Evolutionary conservation across 2,329 filamentous ascomycete genomes (phyloP).

Genomic region (Septoria linicola): DNA sequence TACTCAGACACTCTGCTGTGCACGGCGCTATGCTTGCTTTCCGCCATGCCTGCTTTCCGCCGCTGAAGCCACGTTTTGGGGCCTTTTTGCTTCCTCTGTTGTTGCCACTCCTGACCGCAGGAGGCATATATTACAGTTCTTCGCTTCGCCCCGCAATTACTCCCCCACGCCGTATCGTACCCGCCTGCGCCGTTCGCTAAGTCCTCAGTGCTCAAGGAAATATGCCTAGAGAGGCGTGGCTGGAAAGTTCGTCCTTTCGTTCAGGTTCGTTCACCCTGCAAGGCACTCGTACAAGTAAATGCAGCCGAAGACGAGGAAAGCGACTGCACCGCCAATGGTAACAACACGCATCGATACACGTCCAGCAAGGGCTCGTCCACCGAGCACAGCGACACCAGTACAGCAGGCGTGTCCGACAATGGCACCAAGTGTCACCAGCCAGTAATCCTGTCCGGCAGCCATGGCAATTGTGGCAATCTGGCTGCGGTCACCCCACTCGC

Average conservation of each 20-base stretch:
- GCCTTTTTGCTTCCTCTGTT: neutral
- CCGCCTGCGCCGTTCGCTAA: conserved; percentile 3
- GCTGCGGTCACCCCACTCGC: conserved; percentile 96
- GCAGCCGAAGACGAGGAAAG: conserved; percentile 86
- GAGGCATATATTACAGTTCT: conserved; percentile 2
- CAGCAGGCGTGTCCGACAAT: conserved; percentile 83
- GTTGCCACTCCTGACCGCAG: neutral
- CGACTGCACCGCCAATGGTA: conserved; percentile 83
- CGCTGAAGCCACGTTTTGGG: too few species aligned
- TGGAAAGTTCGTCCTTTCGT: neutral
- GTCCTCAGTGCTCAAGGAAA: neutral
- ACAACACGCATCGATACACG: conserved; percentile 94
- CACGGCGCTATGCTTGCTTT: neutral
- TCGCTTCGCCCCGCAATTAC: neutral
- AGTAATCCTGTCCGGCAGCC: conserved; percentile 97
- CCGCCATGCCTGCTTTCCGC: too few species aligned
- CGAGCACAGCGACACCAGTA: conserved; percentile 86
- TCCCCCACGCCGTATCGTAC: neutral
- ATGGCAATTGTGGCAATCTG: conserved; percentile 99
- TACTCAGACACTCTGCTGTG: conserved; percentile 1
- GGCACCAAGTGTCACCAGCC: conserved; percentile 94
- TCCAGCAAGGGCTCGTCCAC: conserved; percentile 87
- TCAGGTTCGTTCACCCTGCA: conserved; percentile 16
- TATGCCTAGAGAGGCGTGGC: neutral
- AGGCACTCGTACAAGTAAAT: conserved; percentile 77